Evolutionary conservation across 169 alveolate species (phyloP).

Genomic region (Plasmodium adleri): DNA sequence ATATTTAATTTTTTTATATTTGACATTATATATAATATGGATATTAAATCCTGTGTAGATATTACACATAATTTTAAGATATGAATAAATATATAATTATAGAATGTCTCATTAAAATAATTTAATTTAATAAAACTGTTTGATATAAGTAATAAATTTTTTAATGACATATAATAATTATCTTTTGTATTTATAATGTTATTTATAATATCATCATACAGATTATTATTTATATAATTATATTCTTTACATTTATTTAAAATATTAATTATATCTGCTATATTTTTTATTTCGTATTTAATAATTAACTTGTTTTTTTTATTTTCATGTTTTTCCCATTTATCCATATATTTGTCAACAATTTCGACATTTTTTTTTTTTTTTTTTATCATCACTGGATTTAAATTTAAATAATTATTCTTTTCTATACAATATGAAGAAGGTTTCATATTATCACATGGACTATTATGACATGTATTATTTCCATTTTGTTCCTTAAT

Average conservation of each 20-base stretch:
- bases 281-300: slow-evolving; percentile 18
- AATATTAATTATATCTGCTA: slow-evolving; percentile 2
- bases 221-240: slow-evolving; percentile 11
- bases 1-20: slow-evolving; percentile 12
- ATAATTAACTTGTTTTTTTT: slow-evolving; percentile 24
- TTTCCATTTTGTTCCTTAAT: too few species aligned
- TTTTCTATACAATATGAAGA: too few species aligned
- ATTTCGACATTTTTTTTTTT: slow-evolving; percentile 1
- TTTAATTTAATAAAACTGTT: slow-evolving; percentile 26
- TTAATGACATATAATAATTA: slow-evolving; percentile 2
- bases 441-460: too few species aligned
- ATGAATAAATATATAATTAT: slow-evolving; percentile 10
- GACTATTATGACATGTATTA: too few species aligned
- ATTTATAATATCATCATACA: slow-evolving; percentile 19
- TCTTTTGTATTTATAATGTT: neutral
- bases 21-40: slow-evolving; percentile 7
- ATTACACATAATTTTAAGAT: neutral
- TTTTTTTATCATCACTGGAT: neutral
- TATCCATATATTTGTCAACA: slow-evolving; percentile 15
- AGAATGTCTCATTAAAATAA: slow-evolving; percentile 19
- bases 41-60: slow-evolving; percentile 12
- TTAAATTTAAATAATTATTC: too few species aligned
- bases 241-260: slow-evolving; percentile 41
- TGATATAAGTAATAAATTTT: slow-evolving; percentile 6
- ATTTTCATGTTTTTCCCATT: slow-evolving; percentile 16